Base-by-base conservation (phyloP, 2,329 filamentous ascomycete species). In the Colletotrichum zoysiae region DNA sequence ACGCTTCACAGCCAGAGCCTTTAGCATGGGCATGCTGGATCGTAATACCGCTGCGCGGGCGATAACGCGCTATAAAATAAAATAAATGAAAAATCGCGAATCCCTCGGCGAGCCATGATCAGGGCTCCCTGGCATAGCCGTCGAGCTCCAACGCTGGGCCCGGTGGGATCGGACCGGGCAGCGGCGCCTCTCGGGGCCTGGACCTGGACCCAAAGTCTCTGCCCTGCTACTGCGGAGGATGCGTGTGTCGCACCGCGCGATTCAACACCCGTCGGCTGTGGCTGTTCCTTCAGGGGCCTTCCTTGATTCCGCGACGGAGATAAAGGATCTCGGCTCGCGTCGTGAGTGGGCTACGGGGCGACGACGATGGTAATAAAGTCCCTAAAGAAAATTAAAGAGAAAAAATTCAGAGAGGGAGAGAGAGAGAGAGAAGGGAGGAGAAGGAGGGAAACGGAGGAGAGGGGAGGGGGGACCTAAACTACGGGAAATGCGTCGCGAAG, bases 301-400 rank as follows among this genome's bases (percentile, higher is more conserved):
- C 59, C 59, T 50, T 62, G 59, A 18, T 62, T 40, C 59, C 30
- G 44, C 30, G 30, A 40, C 59, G 44, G 46, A 51, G 46, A 51
- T 50, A 62, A 26, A 51, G 8, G 44, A 61, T 51, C 44, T 62
- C 46, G 23, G 50, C 46, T 62, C 59, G 44, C 38, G n/a, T 18
- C 33, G 16, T 18, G 53, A 23, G 42, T 48, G 59, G 59, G 30
- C 33, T 40, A 50, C 33, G 59, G 59, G 44, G 18, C n/a, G 33
- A 51, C 23, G 59, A 48, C 16, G 6, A 50, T 12, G 14, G 1
- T 12, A 48, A 48, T 46, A n/a, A 48, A 48, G 1, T 8, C 9
- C 20, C 20, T 48, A 20, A 12, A 23, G 1, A 23, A 12, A 12
- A 23, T 2, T 2, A 2, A n/a, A 7, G 1, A 3, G 1, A 6